phyloP scores from a whole-genome alignment of 371 early-diverging fungal genomes.

The Parasitella parasitica region DNA sequence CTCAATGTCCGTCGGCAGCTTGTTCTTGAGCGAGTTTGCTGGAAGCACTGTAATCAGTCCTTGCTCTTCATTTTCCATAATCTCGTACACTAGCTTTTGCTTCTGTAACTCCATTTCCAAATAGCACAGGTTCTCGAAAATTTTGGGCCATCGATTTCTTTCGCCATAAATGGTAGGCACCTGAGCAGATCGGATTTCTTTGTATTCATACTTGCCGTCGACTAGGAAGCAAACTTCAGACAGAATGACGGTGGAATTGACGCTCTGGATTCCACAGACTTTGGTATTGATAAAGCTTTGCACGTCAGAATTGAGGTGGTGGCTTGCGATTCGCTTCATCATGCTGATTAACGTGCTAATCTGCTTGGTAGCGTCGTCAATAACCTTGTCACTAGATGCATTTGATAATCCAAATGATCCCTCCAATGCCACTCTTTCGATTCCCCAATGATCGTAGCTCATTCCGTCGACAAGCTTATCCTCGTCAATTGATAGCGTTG shows the following conservation, averaged over 20 bases:
- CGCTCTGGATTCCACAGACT: conserved; percentile 1
- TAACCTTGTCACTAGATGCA: conserved; percentile 4
- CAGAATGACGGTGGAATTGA: background rate
- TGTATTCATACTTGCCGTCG: background rate
- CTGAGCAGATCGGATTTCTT: conserved; percentile 3
- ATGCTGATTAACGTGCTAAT: conserved; percentile 5
- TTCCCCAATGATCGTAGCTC: background rate
- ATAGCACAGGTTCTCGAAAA: conserved; percentile 8
- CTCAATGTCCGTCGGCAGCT: background rate
- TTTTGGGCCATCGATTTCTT: conserved; percentile 5
- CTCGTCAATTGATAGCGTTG: background rate
- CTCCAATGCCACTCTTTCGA: conserved; percentile 12
- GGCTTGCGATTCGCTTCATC: conserved; percentile 17
- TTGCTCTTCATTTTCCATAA: conserved; percentile 2
- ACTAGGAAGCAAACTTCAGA: conserved; percentile 1
- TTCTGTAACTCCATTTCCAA: background rate
- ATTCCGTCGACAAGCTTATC: background rate
- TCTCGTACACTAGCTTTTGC: background rate
- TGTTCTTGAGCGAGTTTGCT: background rate
- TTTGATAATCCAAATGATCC: conserved; percentile 8
- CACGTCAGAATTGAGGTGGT: conserved; percentile 9
- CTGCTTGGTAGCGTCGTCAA: conserved; percentile 17
- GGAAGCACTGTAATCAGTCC: background rate
- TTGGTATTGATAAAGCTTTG: conserved; percentile 4
- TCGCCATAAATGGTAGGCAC: conserved; percentile 7